These are phyloP conservation scores for Vitis hybrid DNA, from an alignment of 177 flowering plant species.

Conservation along the genomic window DNA sequence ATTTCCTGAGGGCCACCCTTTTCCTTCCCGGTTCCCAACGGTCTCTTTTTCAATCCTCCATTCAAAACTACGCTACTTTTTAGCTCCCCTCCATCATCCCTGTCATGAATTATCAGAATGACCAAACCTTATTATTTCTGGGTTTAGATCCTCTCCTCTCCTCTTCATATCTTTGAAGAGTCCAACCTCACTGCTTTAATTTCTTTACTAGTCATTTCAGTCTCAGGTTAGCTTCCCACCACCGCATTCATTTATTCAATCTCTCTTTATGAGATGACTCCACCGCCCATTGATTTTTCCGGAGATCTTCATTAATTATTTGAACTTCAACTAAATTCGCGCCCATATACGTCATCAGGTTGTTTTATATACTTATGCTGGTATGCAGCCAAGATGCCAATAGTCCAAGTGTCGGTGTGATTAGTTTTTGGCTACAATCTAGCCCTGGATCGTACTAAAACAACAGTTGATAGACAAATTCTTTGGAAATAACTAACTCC, in stretches of 20 bases:
- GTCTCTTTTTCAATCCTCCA: constrained; percentile 13
- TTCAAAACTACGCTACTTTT: constrained; percentile 20
- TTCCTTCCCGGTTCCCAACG: constrained; percentile 18
- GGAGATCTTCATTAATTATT: constrained; percentile 6
- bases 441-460: too few species aligned
- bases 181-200: constrained; percentile 3
- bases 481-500: too few species aligned
- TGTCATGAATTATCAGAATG: constrained; percentile 17
- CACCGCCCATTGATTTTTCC: not conserved
- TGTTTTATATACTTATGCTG: too few species aligned
- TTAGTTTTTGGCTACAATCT: too few species aligned
- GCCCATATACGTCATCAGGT: not conserved
- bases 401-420: too few species aligned
- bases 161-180: too few species aligned
- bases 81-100: constrained; percentile 14
- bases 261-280: not conserved
- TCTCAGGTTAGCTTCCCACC: constrained; percentile 10
- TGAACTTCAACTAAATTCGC: constrained; percentile 2
- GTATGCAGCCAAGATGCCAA: too few species aligned
- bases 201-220: constrained; percentile 31
- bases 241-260: not conserved
- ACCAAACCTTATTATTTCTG: constrained; percentile 31
- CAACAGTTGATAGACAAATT: too few species aligned
- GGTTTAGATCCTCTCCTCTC: constrained; percentile 8
- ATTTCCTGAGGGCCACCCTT: constrained; percentile 20